phyloP scores from a whole-genome alignment of 495 filamentous ascomycete genomes.

The Penicillium argentinense region DNA sequence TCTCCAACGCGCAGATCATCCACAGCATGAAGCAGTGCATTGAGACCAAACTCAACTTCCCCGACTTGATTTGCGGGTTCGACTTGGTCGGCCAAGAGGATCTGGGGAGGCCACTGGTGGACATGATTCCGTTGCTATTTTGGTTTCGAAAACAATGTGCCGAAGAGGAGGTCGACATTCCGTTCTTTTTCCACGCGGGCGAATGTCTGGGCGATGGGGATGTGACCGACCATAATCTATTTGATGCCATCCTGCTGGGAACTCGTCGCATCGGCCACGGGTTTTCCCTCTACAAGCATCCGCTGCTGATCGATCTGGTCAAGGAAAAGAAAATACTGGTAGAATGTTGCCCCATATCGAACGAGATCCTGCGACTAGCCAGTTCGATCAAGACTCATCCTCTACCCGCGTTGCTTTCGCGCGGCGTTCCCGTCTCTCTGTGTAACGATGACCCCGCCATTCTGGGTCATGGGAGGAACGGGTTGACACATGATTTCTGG shows the following conservation, averaged over 20 bases:
- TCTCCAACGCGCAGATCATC: conserved; percentile 63
- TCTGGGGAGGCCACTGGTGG: conserved; percentile 67
- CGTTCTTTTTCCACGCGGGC: conserved; percentile 94
- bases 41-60: conserved; percentile 71
- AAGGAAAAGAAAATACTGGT: conserved; percentile 85
- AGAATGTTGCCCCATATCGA: conserved; percentile 84
- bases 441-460: conserved; percentile 87
- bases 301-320: conserved; percentile 80
- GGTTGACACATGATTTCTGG: conserved; percentile 89
- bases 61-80: conserved; percentile 79
- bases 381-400: conserved; percentile 75
- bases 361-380: conserved; percentile 77
- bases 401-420: conserved; percentile 78
- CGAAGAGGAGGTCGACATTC: conserved; percentile 78
- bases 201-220: conserved; percentile 79
- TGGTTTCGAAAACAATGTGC: conserved; percentile 88
- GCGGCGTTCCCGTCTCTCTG: conserved; percentile 66
- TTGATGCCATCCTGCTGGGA: conserved; percentile 85
- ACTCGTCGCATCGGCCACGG: conserved; percentile 87
- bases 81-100: conserved; percentile 90
- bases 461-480: conserved; percentile 71
- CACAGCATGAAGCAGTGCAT: conserved; percentile 86
- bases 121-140: conserved; percentile 79
- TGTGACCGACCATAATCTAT: conserved; percentile 78
- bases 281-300: conserved; percentile 87